Base-by-base conservation (phyloP, 108 stramenopile species). In the Skeletonema marinoi region DNA sequence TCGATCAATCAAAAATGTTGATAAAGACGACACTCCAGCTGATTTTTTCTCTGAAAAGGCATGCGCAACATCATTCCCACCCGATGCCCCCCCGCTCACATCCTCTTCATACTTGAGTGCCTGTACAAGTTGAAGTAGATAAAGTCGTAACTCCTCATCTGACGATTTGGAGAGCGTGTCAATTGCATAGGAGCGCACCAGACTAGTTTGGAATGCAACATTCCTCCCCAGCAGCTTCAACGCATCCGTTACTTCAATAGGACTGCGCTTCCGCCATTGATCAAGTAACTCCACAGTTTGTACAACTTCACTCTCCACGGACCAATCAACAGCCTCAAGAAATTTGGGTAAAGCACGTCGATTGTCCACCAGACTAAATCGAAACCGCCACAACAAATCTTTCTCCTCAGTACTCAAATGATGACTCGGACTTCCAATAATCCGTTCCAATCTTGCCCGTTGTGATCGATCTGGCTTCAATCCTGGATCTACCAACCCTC, bases 111-210 rank as follows among this genome's bases (percentile, higher is more conserved):
- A 99, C 74, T 98, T 96, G 16, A 99, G 74, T 16, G 98, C 99
- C 86, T 98, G 98, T 14, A 99, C 99, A 3, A 99, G 84, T 80
- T 99, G 99, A 21, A 99, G 85, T 16, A 99, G 81, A 76, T 97
- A 99, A 5, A 97, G 80, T 33, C 88, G 86, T n/a, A 99, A 81
- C 77, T 98, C 98, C 35, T 93, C 96, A 74, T 98, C 98, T 1
- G 96, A 89, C 30, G 98, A 97, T 17, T 85, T 48, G 3, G 85
- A 85, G 7, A 99, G 87, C 0, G 95, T 93, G 60, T 98, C 94
- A 39, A 99, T 98, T 19, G 99, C 99, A 78, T 97, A 98, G 14
- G 88, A 85, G 6, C 99, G 89, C 39, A 99, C 94, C 65, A 89
- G 83, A 65, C 88, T 90, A 31, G 90, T 95, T 77, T 87, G 92